These are phyloP conservation scores for Mycena amicta DNA, from an alignment of 768 basidiomycete genomes.

Conservation along the genomic window DNA sequence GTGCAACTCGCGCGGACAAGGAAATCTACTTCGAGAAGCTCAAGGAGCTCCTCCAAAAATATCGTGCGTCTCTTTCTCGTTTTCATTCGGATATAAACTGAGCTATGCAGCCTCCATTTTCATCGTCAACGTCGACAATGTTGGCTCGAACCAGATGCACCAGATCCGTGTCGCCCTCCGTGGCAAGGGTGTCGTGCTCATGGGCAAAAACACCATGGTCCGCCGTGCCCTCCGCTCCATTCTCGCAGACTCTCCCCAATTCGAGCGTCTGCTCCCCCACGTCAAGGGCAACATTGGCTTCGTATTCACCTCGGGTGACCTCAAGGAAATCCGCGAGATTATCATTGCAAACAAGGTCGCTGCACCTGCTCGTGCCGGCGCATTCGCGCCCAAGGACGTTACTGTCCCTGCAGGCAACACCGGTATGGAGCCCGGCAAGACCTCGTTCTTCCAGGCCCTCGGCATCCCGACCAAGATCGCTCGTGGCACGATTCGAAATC, in stretches of 20 bases:
- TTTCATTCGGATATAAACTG: conserved; percentile 2
- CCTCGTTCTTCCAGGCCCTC: conserved; percentile 99
- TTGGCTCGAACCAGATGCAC: conserved; percentile 99
- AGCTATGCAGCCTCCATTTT: conserved; percentile 86
- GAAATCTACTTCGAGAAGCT: conserved; percentile 90
- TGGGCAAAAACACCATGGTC: conserved; percentile 99
- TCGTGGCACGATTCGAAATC: conserved; percentile 99
- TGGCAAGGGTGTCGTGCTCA: conserved; percentile 93
- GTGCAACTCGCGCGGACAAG: conserved; percentile 89
- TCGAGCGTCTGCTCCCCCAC: conserved; percentile 94
- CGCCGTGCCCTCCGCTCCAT: conserved; percentile 94
- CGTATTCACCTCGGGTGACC: conserved; percentile 91
- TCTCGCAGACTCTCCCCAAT: conserved; percentile 87
- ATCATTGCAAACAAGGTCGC: conserved; percentile 98
- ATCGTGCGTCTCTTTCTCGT: conserved; percentile 62
- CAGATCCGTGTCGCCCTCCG: conserved; percentile 95
- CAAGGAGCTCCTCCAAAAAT: conserved; percentile 88
- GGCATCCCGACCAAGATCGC: conserved; percentile 99
- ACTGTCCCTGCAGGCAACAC: conserved; percentile 94
- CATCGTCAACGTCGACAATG: conserved; percentile 99
- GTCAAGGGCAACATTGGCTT: conserved; percentile 98
- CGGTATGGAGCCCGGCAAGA: conserved; percentile 99
- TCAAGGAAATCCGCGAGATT: conserved; percentile 92
- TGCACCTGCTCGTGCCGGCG: conserved; percentile 98
- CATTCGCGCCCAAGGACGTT: conserved; percentile 91